These are phyloP conservation scores for Monotropa hypopitys DNA, from an alignment of 179 eudicot genomes.

Conservation along the genomic window DNA sequence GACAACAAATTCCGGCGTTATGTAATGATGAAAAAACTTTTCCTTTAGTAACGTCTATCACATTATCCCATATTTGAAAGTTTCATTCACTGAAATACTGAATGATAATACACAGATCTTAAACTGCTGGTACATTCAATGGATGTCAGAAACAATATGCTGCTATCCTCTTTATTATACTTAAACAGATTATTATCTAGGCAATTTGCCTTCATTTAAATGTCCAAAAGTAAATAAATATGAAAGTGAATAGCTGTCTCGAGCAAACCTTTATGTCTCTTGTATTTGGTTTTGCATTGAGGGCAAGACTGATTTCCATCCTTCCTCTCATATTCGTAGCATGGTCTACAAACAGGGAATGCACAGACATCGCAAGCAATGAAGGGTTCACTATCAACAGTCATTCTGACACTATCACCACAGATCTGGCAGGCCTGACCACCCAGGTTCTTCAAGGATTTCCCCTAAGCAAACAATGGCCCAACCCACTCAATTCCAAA, in stretches of 20 bases:
- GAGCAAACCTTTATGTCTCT: conserved; percentile 46
- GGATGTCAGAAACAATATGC: neutral
- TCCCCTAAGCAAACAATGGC: conserved; percentile 25
- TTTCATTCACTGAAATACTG: neutral
- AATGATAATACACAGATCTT: neutral
- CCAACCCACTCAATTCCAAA: conserved; percentile 5
- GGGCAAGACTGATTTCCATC: conserved; percentile 63
- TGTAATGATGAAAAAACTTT: neutral
- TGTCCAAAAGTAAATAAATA: neutral
- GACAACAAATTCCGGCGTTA: neutral
- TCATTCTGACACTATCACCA: conserved; percentile 40
- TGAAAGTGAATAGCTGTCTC: neutral
- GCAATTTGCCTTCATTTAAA: neutral
- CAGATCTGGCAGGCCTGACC: conserved; percentile 55
- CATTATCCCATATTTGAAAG: neutral
- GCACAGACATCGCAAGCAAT: conserved; percentile 58
- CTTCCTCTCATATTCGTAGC: conserved; percentile 67
- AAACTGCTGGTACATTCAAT: neutral
- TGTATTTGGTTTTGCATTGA: conserved; percentile 62
- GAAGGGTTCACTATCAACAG: conserved; percentile 41
- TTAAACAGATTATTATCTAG: neutral
- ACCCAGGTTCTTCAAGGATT: conserved; percentile 31
- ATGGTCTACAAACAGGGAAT: conserved; percentile 63
- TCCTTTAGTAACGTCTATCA: neutral
- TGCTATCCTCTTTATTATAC: neutral